phyloP scores from a whole-genome alignment of 441 rosid genomes.

The Arabidopsis lyrata region DNA sequence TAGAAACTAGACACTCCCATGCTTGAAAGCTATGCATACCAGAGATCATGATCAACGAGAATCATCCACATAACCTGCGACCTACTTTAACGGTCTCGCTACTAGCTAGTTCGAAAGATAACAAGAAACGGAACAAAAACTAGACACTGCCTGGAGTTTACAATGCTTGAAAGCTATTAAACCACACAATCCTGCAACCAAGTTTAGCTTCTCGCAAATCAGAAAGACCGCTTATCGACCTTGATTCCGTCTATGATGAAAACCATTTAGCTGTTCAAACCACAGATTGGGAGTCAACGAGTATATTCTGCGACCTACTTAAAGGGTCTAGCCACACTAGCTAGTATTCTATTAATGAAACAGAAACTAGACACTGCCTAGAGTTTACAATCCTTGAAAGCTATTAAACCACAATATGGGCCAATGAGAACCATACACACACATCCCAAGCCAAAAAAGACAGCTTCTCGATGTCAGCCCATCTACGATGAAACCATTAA shows the following conservation, averaged over 20 bases:
- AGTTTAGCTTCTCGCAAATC: too few relatives aligned
- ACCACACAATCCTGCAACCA: background rate
- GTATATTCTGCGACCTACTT: too few relatives aligned
- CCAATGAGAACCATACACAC: conserved; percentile 1
- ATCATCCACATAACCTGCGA: background rate
- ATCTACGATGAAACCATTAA: background rate
- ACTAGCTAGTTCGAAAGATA: background rate
- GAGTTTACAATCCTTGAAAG: background rate
- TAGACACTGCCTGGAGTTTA: background rate
- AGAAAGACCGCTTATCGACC: too few relatives aligned
- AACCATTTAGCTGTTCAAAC: too few relatives aligned
- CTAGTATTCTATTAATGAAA: too few relatives aligned
- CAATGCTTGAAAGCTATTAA: background rate
- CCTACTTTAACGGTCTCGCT: background rate
- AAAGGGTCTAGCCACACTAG: too few relatives aligned
- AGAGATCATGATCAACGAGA: background rate
- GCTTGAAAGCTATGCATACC: background rate
- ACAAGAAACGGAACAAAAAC: background rate
- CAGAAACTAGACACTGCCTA: background rate
- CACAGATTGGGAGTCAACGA: too few relatives aligned
- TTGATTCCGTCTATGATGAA: background rate
- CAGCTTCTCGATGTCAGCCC: too few relatives aligned
- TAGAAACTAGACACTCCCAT: background rate
- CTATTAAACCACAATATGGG: background rate
- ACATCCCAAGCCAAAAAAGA: background rate